These are phyloP conservation scores for Helicocarpus griseus DNA, from an alignment of 2,329 filamentous ascomycete genomes.

Conservation along the genomic window DNA sequence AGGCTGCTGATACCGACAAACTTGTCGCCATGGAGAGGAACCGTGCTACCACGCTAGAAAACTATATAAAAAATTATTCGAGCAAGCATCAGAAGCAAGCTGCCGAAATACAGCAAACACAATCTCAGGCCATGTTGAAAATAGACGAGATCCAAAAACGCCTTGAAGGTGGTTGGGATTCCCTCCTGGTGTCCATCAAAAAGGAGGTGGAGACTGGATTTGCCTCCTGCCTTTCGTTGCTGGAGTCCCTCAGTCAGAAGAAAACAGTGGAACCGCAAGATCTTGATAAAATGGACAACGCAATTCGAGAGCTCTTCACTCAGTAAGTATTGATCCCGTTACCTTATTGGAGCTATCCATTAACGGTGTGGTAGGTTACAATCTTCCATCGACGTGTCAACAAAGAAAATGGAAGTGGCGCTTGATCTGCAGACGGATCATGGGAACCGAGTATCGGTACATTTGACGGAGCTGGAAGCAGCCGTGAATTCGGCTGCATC, in stretches of 20 bases:
- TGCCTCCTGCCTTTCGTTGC: constrained; percentile 6
- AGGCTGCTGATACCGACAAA: constrained; percentile 9
- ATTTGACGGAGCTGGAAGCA: constrained; percentile 14
- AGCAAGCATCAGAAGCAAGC: constrained; percentile 6
- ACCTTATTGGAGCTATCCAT: neutral
- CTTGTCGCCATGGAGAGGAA: constrained; percentile 23
- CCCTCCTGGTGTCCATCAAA: constrained; percentile 4
- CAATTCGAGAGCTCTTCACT: constrained; percentile 12
- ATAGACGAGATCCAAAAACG: constrained; percentile 2
- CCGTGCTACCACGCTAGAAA: constrained; percentile 20
- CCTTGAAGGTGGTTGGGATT: constrained; percentile 1
- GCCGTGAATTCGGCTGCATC: constrained; percentile 13
- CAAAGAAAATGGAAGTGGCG: constrained; percentile 11
- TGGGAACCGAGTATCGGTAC: constrained; percentile 12
- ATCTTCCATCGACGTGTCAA: constrained; percentile 11
- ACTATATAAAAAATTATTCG: constrained; percentile 21
- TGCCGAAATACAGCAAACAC: constrained; percentile 1
- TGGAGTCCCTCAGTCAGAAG: constrained; percentile 2
- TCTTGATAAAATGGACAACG: constrained; percentile 4
- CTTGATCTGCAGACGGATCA: constrained; percentile 12
- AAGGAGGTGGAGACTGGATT: constrained; percentile 5
- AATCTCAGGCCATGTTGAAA: constrained; percentile 5
- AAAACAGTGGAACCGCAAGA: constrained; percentile 1
- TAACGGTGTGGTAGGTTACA: constrained; percentile 15
- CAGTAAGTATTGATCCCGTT: constrained; percentile 16